Evolutionary conservation across 345 rosid genomes (phyloP), one percentile per base, ranked within the genome.

Genomic region (Barbarea vulgaris): DNA sequence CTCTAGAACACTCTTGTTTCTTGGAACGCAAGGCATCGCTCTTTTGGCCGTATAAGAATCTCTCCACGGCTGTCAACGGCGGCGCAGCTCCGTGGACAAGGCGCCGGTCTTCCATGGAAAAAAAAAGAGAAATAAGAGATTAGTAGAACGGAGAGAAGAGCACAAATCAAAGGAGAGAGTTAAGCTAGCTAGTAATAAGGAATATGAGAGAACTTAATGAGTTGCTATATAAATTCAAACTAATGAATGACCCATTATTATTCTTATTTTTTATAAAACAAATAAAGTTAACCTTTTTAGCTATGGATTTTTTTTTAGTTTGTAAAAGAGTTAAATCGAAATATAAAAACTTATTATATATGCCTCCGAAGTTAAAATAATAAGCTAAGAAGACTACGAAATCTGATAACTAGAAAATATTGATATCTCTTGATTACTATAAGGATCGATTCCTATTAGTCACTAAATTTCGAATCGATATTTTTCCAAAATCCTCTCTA

Each of bases 21-120:
- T 69, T 53, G 30, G 81, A 12, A 17, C 19, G 41, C 31, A 77
- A 24, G 79, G 22, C 25, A 66, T 78, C 74, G 4, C 8, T 66
- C 52, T 75, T 83, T 73, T 86, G 83, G 27, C 93, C 85, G 81
- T 82, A 81, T 59, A 91, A 70, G 73, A 91, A 94, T 76, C 92
- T 86, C 19, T 91, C 97, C 15, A 85, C 85, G 62, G 98, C 95
- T 14, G 97, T 87, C 73, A 91, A 73, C 25, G 93, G 97, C 4
- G 88, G 86, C 42, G 76, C 71, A 39, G 90, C 80, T 19, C 78
- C 82, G 46, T 70, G 77, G 13, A n/a, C 6, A 2, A 73, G 44
- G 15, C 75, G 80, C 18, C 73, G 84, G 47, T 37, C 74, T 61
- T 72, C 81, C 81, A 78, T 78, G 41, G 51, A 56, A 18, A 17